Evolutionary conservation across 768 basidiomycete genomes (phyloP), one percentile per base, ranked within the genome.

Genomic region (Rhodocollybia butyracea): DNA sequence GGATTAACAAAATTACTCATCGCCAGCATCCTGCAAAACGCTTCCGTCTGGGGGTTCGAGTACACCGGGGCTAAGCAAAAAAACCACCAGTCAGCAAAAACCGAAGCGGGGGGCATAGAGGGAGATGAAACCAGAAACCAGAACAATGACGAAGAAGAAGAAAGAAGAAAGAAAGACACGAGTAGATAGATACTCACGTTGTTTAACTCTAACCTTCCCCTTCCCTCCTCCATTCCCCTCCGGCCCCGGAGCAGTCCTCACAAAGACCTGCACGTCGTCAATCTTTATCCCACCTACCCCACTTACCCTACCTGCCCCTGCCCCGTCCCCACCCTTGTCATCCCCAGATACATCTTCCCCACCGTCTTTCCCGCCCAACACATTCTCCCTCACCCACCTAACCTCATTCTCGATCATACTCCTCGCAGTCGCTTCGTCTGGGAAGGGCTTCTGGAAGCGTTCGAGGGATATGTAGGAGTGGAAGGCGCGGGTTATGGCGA

Each of bases 401-500:
- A 81, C 65, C 59, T 88, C 88, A 19, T 76, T 72, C 1, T 71
- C 67, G 26, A 97, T 81, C 42, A 85, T 73, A 2, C 68, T 74
- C 19, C 80, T 72, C 0, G 82, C 76, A 15, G 80, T 68, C 0
- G 71, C 68, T 47, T 81, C 78, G 0, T 78, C 76, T 0, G 94
- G 94, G 61, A 91, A 86, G 0, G 75, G 61, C 0, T 66, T 66
- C 58, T 88, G 88, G 0, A 63, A 61, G 6, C 64, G 73, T 3
- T 66, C 61, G 5, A 78, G 77, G 2, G 89, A 86, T 58, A 98
- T 79, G 71, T 80, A 88, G 0, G 87, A 85, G 57, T 93, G 83
- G 60, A 95, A 89, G 0, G 92, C 93, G 6, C 91, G 88, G 4
- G 85, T 85, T 63, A 99, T 93, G 0, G 94, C 94, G 45, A 98